Conservation (phyloP, 352 stramenopile genomes). For the Phytophthora pini region DNA sequence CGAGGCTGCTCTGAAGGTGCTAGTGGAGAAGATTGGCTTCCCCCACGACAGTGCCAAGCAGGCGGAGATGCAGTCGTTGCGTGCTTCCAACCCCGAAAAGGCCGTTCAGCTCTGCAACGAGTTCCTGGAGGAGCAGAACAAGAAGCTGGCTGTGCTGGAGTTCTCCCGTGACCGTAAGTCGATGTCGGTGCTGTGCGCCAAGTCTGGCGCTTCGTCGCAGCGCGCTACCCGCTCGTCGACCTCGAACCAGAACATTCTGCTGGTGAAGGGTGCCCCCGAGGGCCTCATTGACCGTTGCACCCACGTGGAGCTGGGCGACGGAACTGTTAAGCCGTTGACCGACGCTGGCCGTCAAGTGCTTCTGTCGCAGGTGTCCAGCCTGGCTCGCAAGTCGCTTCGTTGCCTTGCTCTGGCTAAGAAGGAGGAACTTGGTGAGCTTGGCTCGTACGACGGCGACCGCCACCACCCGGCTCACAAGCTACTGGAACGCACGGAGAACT, state of each 20-base stretch:
- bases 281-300: slow-evolving; percentile 96
- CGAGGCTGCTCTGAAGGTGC: slow-evolving; percentile 96
- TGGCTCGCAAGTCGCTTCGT: slow-evolving; percentile 95
- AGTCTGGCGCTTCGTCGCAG: slow-evolving; percentile 37
- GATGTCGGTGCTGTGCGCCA: slow-evolving; percentile 96
- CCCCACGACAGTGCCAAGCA: slow-evolving; percentile 67
- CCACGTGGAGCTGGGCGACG: slow-evolving; percentile 93
- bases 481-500: slow-evolving; percentile 87
- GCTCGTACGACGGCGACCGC: slow-evolving; percentile 82
- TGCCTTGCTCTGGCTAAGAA: slow-evolving; percentile 98
- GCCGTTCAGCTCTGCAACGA: slow-evolving; percentile 88
- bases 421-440: slow-evolving; percentile 87
- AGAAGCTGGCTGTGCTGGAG: slow-evolving; percentile 95
- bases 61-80: slow-evolving; percentile 64
- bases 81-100: slow-evolving; percentile 66
- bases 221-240: slow-evolving; percentile 70
- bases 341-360: slow-evolving; percentile 86
- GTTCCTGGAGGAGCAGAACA: slow-evolving; percentile 80
- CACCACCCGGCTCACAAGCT: slow-evolving; percentile 87
- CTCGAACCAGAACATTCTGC: slow-evolving; percentile 91
- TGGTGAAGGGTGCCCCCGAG: slow-evolving; percentile 99
- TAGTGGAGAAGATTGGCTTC: slow-evolving; percentile 96
- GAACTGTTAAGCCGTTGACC: slow-evolving; percentile 93
- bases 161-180: slow-evolving; percentile 98
- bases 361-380: slow-evolving; percentile 88